Percentiles rank a stretch among this genome's conserved stretches.
phyloP scores from a whole-genome alignment of 192 early-diverging fungal species.

The Backusella tuberculispora region DNA sequence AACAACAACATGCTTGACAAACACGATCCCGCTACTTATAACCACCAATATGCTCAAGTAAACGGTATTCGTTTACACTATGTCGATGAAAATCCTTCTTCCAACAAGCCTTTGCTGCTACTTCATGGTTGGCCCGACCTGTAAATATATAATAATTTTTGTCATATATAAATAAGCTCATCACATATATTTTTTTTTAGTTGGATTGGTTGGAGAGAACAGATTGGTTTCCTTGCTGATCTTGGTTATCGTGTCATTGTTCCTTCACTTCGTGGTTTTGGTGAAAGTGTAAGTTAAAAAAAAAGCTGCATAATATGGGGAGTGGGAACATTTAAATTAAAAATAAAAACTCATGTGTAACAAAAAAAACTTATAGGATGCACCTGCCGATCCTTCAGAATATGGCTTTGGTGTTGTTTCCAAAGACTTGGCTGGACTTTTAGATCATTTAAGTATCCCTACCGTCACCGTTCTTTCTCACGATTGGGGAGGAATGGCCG shows the following conservation, averaged over 20 bases:
- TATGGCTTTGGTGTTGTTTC: slow-evolving; percentile 57
- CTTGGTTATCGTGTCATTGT: slow-evolving; percentile 65
- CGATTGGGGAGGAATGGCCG: slow-evolving; percentile 66
- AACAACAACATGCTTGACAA: slow-evolving; percentile 27
- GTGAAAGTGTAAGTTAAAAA: slow-evolving; percentile 46
- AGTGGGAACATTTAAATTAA: neutral
- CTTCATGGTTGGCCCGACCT: slow-evolving; percentile 46
- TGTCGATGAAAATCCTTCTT: slow-evolving; percentile 40
- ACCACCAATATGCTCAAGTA: slow-evolving; percentile 28
- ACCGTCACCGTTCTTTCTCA: slow-evolving; percentile 65
- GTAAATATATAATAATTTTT: slow-evolving; percentile 19
- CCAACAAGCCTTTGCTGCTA: slow-evolving; percentile 28
- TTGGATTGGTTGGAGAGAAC: slow-evolving; percentile 42
- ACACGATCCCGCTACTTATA: slow-evolving; percentile 31
- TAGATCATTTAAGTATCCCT: slow-evolving; percentile 57
- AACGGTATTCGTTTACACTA: slow-evolving; percentile 45
- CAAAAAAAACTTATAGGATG: slow-evolving; percentile 1
- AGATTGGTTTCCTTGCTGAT: slow-evolving; percentile 54
- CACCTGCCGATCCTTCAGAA: slow-evolving; percentile 16
- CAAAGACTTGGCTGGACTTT: slow-evolving; percentile 56
- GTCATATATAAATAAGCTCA: neutral
- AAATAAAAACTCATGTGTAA: neutral
- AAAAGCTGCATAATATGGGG: neutral
- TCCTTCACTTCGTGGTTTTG: slow-evolving; percentile 54
- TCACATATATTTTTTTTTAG: neutral